phyloP scores from a whole-genome alignment of 192 early-diverging fungal genomes.

The Coemansia sp. region DNA sequence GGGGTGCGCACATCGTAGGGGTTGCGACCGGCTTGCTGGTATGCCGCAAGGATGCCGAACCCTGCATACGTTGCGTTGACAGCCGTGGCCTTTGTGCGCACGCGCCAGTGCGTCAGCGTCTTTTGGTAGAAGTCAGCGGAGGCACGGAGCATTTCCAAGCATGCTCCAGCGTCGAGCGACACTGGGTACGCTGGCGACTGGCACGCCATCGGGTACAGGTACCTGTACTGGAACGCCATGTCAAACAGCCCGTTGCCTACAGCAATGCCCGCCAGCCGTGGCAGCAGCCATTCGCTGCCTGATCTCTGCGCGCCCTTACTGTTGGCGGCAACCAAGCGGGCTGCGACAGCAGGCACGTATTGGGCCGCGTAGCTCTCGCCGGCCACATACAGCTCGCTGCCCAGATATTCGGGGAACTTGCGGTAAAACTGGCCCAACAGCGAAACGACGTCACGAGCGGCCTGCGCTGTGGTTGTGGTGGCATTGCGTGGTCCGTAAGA shows the following conservation, averaged over 20 bases:
- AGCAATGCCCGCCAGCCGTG: slow-evolving; percentile 63
- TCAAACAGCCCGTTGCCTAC: slow-evolving; percentile 92
- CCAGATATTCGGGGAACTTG: slow-evolving; percentile 72
- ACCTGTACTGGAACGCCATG: slow-evolving; percentile 77
- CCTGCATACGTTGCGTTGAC: slow-evolving; percentile 68
- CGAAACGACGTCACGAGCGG: slow-evolving; percentile 77
- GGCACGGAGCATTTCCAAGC: slow-evolving; percentile 62
- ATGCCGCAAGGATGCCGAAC: slow-evolving; percentile 68
- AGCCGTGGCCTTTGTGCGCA: slow-evolving; percentile 4
- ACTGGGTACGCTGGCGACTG: slow-evolving; percentile 63
- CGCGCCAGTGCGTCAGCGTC: not conserved
- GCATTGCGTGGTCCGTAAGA: slow-evolving; percentile 62
- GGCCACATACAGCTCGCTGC: slow-evolving; percentile 76
- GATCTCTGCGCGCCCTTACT: not conserved
- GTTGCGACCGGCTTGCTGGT: slow-evolving; percentile 80
- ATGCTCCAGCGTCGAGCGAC: slow-evolving; percentile 64
- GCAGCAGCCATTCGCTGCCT: slow-evolving; percentile 37
- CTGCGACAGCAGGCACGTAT: slow-evolving; percentile 87
- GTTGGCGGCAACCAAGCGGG: slow-evolving; percentile 20
- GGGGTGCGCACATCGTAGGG: slow-evolving; percentile 88
- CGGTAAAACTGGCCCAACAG: slow-evolving; percentile 85
- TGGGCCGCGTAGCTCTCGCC: slow-evolving; percentile 87
- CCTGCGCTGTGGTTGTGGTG: slow-evolving; percentile 64
- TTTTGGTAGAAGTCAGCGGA: slow-evolving; percentile 6
- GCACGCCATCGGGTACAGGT: slow-evolving; percentile 72